Conservation (phyloP, 192 early-diverging fungal species). For the Gigaspora rosea region DNA sequence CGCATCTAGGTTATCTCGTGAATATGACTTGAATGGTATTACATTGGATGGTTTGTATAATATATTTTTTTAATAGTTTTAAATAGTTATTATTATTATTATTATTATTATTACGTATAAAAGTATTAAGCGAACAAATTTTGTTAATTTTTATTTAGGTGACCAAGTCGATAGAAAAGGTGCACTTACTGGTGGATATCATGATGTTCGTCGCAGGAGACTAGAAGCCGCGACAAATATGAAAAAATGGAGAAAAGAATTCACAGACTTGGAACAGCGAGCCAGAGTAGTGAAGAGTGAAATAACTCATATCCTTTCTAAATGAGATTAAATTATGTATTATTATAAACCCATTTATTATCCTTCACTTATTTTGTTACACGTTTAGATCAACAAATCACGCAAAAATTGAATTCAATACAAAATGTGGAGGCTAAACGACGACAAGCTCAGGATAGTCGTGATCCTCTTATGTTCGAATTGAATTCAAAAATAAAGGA, state of each 20-base stretch:
- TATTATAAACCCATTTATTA: neutral
- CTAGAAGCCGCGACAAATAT: conserved; percentile 72
- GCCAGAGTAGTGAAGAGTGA: conserved; percentile 53
- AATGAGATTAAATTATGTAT: neutral
- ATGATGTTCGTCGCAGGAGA: conserved; percentile 70
- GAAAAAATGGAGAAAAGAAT: conserved; percentile 47
- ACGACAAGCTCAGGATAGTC: conserved; percentile 55
- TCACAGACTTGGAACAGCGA: conserved; percentile 45
- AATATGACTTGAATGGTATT: conserved; percentile 77
- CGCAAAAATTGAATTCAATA: conserved; percentile 56
- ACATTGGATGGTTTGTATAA: conserved; percentile 69
- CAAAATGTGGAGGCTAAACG: conserved; percentile 56
- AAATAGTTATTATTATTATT: neutral
- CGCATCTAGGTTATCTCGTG: conserved; percentile 75
- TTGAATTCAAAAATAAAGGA: conserved; percentile 65
- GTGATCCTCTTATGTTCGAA: conserved; percentile 57
- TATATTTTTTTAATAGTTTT: neutral
- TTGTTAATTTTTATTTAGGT: conserved; percentile 39
- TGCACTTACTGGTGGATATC: conserved; percentile 88
- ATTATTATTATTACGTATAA: neutral
- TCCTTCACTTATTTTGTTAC: neutral
- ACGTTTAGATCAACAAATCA: conserved; percentile 64
- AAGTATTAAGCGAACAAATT: neutral
- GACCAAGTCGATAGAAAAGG: conserved; percentile 93
- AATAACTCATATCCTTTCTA: conserved; percentile 40